Conservation (phyloP, 495 filamentous ascomycete species). For the Penicillium ochrochloron region DNA sequence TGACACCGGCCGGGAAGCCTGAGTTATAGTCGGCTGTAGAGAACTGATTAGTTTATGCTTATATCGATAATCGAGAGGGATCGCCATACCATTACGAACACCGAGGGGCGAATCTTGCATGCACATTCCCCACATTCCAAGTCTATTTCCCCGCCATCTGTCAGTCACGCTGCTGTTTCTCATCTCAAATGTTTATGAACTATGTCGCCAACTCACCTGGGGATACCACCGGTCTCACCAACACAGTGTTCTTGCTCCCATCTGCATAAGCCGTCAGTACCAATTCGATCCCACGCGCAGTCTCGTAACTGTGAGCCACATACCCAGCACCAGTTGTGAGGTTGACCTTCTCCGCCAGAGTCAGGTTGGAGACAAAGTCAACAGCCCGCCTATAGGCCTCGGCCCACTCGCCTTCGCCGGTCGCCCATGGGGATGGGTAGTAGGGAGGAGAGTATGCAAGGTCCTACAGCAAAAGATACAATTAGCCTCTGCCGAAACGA, state of each 20-base stretch:
- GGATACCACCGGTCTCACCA: conserved; percentile 62
- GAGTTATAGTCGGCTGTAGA: conserved; percentile 71
- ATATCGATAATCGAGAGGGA: neutral
- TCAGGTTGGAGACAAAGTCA: conserved; percentile 80
- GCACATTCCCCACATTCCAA: conserved; percentile 82
- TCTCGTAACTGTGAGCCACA: conserved; percentile 17
- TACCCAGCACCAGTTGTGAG: conserved; percentile 85
- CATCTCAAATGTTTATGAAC: neutral
- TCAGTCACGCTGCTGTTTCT: conserved; percentile 13
- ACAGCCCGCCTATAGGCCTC: conserved; percentile 78
- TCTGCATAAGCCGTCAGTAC: conserved; percentile 38
- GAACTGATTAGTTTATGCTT: conserved; percentile 12
- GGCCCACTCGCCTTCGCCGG: conserved; percentile 72
- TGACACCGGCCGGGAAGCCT: conserved; percentile 81
- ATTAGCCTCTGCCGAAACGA: conserved; percentile 3
- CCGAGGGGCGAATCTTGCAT: conserved; percentile 91
- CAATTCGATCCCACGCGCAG: neutral
- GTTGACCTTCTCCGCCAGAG: conserved; percentile 89
- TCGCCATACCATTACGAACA: conserved; percentile 63
- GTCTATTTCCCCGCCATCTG: conserved; percentile 50
- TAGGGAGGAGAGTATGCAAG: conserved; percentile 61
- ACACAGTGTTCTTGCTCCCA: conserved; percentile 82
- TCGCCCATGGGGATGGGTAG: conserved; percentile 86
- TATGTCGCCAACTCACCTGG: conserved; percentile 32
- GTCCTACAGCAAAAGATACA: conserved; percentile 26